Evolutionary conservation across 2,329 filamentous ascomycete species (phyloP).

Genomic region (Trichocomaceae sp.): DNA sequence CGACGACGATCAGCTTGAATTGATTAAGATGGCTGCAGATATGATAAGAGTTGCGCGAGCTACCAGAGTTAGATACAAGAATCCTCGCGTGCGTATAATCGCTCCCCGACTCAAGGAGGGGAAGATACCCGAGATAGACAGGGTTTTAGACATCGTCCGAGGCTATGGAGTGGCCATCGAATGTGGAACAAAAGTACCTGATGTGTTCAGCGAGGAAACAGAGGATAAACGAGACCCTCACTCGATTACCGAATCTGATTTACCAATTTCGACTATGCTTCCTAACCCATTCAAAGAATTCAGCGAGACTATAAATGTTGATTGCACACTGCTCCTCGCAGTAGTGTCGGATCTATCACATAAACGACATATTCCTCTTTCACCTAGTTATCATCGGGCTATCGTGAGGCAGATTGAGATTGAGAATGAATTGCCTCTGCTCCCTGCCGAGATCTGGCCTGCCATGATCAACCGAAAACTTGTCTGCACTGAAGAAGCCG

Average conservation of each 20-base stretch:
- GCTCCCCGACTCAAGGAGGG: constrained; percentile 53
- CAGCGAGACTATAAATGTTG: constrained; percentile 42
- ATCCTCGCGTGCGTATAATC: constrained; percentile 55
- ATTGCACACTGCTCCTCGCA: constrained; percentile 62
- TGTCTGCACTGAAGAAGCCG: constrained; percentile 61
- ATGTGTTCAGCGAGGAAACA: constrained; percentile 7
- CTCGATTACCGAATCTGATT: constrained; percentile 12
- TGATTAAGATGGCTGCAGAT: constrained; percentile 55
- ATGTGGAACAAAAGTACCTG: constrained; percentile 24
- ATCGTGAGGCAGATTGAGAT: constrained; percentile 60
- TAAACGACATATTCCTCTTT: constrained; percentile 35
- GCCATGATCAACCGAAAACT: constrained; percentile 51
- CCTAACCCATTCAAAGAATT: constrained; percentile 36
- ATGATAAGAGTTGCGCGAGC: constrained; percentile 52
- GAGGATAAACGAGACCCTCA: constrained; percentile 9
- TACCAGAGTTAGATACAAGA: constrained; percentile 52
- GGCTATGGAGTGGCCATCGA: constrained; percentile 42
- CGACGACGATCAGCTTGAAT: constrained; percentile 51
- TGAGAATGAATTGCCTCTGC: constrained; percentile 55
- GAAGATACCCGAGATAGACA: constrained; percentile 49
- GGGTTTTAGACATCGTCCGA: constrained; percentile 50
- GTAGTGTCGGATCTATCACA: constrained; percentile 69
- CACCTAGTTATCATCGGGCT: constrained; percentile 52
- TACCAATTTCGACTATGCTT: constrained; percentile 29
- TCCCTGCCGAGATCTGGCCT: constrained; percentile 57